A percentile compares a stretch with the other conserved stretches of the same genome.
phyloP scores from a whole-genome alignment of 2,329 filamentous ascomycete genomes.

The Kalmusia sp. region DNA sequence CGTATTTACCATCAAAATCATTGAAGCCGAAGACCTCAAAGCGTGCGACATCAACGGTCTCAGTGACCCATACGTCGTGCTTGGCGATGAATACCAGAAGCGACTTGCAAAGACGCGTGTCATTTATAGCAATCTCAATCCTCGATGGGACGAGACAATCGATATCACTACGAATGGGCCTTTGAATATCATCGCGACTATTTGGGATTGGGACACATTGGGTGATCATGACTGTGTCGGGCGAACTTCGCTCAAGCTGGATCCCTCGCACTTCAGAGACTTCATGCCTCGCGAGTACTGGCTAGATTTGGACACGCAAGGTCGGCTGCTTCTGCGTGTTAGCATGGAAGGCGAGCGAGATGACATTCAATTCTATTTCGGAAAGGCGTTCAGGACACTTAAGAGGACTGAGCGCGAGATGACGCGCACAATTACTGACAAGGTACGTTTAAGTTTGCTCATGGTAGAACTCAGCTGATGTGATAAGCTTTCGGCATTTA shows the following conservation, averaged over 20 bases:
- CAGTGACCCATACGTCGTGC: slow-evolving; percentile 95
- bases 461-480: slow-evolving; percentile 14
- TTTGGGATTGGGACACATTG: slow-evolving; percentile 98
- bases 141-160: slow-evolving; percentile 95
- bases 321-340: slow-evolving; percentile 84
- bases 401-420: slow-evolving; percentile 97
- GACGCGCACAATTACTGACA: slow-evolving; percentile 97
- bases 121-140: slow-evolving; percentile 88
- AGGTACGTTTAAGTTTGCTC: slow-evolving; percentile 63
- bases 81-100: slow-evolving; percentile 98
- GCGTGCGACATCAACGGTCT: slow-evolving; percentile 95
- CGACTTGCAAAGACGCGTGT: slow-evolving; percentile 93
- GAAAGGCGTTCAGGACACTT: slow-evolving; percentile 92
- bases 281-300: slow-evolving; percentile 96
- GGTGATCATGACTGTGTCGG: slow-evolving; percentile 98
- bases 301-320: slow-evolving; percentile 96
- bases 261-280: slow-evolving; percentile 95
- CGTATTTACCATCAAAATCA: slow-evolving; percentile 98
- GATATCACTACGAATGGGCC: slow-evolving; percentile 93
- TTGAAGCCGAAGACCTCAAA: slow-evolving; percentile 96
- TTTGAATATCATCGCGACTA: slow-evolving; percentile 92
- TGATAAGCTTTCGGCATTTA: slow-evolving; percentile 83
- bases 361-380: slow-evolving; percentile 98
- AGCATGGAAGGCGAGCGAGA: slow-evolving; percentile 99
- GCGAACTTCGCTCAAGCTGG: slow-evolving; percentile 95